Conservation (phyloP, 75 land plant genomes). For the Selaginella tamariscina region DNA sequence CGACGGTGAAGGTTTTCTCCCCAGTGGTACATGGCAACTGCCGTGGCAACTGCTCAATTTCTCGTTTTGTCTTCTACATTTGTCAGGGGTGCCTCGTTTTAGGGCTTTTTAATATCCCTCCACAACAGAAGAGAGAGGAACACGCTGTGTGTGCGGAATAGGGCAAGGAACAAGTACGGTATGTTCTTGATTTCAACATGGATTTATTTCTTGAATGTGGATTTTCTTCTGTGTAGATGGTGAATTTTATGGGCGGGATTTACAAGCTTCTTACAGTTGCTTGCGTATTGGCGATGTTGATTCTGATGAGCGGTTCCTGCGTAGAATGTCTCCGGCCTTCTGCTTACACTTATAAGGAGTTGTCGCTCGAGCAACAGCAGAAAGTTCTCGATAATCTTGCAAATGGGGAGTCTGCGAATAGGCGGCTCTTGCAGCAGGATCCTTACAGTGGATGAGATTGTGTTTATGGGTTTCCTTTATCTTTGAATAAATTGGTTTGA, state of each 20-base stretch:
- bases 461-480: too few species aligned
- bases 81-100: too few species aligned
- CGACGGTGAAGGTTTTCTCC: neutral
- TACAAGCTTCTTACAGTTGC: neutral
- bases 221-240: neutral
- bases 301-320: neutral
- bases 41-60: neutral
- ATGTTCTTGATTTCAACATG: too few species aligned
- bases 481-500: too few species aligned
- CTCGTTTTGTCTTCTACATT: constrained; percentile 1
- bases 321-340: neutral
- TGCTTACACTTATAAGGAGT: neutral
- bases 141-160: too few species aligned
- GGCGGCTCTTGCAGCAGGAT: constrained; percentile 1
- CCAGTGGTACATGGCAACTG: neutral
- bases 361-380: neutral
- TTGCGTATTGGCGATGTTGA: neutral
- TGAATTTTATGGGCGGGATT: neutral
- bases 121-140: neutral
- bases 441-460: constrained; percentile 1
- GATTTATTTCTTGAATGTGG: neutral
- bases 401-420: neutral
- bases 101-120: neutral
- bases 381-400: neutral
- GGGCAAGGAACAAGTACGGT: neutral